A percentile compares a stretch with the other conserved stretches of the same genome.
phyloP scores from a whole-genome alignment of 202 grass and related monocot genomes.

The Panicum virgatum region DNA sequence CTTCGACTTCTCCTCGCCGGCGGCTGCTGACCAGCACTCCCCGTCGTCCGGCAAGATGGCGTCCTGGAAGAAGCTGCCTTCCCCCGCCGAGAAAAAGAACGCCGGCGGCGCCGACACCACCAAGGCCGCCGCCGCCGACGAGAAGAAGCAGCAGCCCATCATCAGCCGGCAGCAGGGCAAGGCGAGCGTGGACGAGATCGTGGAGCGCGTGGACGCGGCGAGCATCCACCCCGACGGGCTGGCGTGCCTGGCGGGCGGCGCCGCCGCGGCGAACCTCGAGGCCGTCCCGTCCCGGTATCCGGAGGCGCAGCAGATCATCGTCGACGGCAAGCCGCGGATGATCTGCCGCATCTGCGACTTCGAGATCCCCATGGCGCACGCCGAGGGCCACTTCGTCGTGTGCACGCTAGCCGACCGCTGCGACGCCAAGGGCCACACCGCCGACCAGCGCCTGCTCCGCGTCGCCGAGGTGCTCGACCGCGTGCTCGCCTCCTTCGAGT shows the following conservation, averaged over 20 bases:
- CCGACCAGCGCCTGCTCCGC: constrained; percentile 69
- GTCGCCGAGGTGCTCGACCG: constrained; percentile 69
- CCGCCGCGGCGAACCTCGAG: constrained; percentile 36
- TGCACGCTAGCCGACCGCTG: constrained; percentile 89
- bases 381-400: constrained; percentile 70
- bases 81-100: constrained; percentile 66
- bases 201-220: constrained; percentile 51
- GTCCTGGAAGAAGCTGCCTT: constrained; percentile 96
- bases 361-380: constrained; percentile 79
- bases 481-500: constrained; percentile 56
- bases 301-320: constrained; percentile 50
- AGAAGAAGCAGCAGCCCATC: constrained; percentile 51
- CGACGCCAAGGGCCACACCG: constrained; percentile 81
- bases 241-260: constrained; percentile 29
- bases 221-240: constrained; percentile 52
- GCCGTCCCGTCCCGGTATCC: constrained; percentile 36
- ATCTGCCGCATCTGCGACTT: constrained; percentile 97
- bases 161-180: constrained; percentile 57
- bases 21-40: background rate
- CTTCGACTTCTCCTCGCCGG: constrained; percentile 51
- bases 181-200: constrained; percentile 53
- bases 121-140: background rate
- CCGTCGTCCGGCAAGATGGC: constrained; percentile 62
- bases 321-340: constrained; percentile 67
- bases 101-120: background rate